Evolutionary conservation across 106 monocot genomes (phyloP).

Genomic region (Platanthera guangdongensis): DNA sequence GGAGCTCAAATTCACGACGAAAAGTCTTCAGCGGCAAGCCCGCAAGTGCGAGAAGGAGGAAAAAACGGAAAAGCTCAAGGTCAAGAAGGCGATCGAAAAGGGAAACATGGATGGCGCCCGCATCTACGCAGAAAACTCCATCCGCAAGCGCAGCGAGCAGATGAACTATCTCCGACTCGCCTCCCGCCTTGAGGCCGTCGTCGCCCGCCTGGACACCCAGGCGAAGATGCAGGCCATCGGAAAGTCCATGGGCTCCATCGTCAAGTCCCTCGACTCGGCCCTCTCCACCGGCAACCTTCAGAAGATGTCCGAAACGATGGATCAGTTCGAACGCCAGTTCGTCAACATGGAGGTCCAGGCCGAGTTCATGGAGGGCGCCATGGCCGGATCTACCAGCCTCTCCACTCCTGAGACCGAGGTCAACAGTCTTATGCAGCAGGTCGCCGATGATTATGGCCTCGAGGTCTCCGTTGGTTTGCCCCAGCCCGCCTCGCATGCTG

Average conservation of each 20-base stretch:
- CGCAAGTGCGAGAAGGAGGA: conserved; percentile 35
- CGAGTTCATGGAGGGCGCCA: conserved; percentile 26
- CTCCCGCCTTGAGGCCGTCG: conserved; percentile 29
- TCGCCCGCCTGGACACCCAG: conserved; percentile 28
- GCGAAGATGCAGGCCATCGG: conserved; percentile 29
- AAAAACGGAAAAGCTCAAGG: conserved; percentile 22
- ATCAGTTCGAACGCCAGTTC: conserved; percentile 35
- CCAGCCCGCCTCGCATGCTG: conserved; percentile 15
- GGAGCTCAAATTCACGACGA: conserved; percentile 24
- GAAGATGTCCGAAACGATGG: conserved; percentile 31
- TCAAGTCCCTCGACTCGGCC: conserved; percentile 21
- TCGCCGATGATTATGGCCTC: conserved; percentile 23
- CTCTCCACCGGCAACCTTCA: conserved; percentile 23
- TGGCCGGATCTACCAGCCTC: conserved; percentile 24
- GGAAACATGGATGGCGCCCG: conserved; percentile 20
- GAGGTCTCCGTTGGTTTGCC: conserved; percentile 23
- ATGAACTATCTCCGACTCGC: conserved; percentile 33
- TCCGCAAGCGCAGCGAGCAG: conserved; percentile 33
- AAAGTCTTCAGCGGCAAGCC: conserved; percentile 24
- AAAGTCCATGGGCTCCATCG: conserved; percentile 22
- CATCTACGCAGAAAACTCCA: conserved; percentile 26
- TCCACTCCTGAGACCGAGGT: conserved; percentile 25
- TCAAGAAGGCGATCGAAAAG: conserved; percentile 24
- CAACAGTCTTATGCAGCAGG: conserved; percentile 30
- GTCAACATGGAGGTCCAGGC: conserved; percentile 39